Conservation (phyloP, 768 basidiomycete species). For the Termitomyces sp. region DNA sequence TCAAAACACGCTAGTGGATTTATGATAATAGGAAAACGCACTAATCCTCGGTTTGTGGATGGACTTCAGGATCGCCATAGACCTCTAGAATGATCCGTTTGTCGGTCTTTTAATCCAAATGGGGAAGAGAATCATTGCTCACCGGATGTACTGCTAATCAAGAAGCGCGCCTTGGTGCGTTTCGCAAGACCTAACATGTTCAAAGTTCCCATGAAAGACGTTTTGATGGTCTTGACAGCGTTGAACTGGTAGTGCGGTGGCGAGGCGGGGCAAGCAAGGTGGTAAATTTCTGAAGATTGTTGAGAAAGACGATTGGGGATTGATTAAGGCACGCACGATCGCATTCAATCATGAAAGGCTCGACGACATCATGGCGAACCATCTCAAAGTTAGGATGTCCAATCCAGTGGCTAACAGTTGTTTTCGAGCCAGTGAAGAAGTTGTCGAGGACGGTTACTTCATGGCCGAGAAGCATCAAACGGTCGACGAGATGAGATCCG, state of each 20-base stretch:
- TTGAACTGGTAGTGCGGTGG: conserved; percentile 98
- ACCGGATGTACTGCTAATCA: conserved; percentile 95
- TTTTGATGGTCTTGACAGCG: conserved; percentile 97
- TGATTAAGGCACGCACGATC: conserved; percentile 64
- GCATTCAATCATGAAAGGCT: conserved; percentile 98
- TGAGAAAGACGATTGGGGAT: conserved; percentile 16
- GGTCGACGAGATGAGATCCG: conserved; percentile 96
- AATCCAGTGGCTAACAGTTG: conserved; percentile 94
- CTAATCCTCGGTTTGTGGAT: conserved; percentile 97
- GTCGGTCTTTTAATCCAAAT: conserved; percentile 11
- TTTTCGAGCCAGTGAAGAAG: conserved; percentile 98
- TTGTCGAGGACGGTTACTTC: conserved; percentile 97
- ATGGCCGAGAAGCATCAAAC: conserved; percentile 96
- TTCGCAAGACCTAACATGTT: conserved; percentile 99
- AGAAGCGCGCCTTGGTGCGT: conserved; percentile 94
- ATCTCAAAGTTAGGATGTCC: conserved; percentile 99
- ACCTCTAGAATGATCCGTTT: conserved; percentile 59
- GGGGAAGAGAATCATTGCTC: conserved; percentile 21
- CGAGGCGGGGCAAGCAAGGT: conserved; percentile 96
- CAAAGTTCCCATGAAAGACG: conserved; percentile 95
- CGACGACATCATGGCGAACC: conserved; percentile 95
- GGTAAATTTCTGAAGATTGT: conserved; percentile 79
- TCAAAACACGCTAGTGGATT: conserved; percentile 13
- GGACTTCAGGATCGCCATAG: conserved; percentile 97
- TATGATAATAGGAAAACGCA: conserved; percentile 37